Evolutionary conservation across 305 asterid species (phyloP), one percentile per base, ranked within the genome.

Genomic region (Plantago lanceolata): DNA sequence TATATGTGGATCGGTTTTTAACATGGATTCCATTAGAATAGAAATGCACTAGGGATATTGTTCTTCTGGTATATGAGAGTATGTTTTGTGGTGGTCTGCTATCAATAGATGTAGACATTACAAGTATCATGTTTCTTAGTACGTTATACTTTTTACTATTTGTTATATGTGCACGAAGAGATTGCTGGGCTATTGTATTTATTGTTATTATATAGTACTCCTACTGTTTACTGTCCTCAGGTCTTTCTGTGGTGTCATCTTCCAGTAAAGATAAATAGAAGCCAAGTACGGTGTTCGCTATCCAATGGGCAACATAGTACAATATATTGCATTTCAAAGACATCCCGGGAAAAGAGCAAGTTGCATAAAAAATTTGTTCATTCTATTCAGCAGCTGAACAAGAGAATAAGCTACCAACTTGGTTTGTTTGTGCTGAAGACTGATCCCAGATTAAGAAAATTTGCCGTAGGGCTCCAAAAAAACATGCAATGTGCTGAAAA

Each of bases 171-270:
- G 48, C 48, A 17, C 35, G 26, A 29, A 48, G 52, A 49, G 60
- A 31, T 48, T 68, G 52, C 49, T 66, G 52, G 61, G 68, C 24
- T 18, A 48, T 45, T 58, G 45, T 54, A 57, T 21, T 58, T 14
- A 15, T 57, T 58, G 48, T 44, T 63, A 29, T 58, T 77, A 13
- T 8, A 4, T 48, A 63, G 52, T n/a, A n/a, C n/a, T n/a, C n/a
- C 48, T 66, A 47, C 17, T n/a, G 17, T 64, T 14, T 61, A 49
- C 67, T 61, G 55, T 19, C 26, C 79, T 71, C 84, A 88, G 97
- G 92, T 71, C 74, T 73, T 73, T 59, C 73, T 78, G 43, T 76
- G 82, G 81, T 75, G 73, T 66, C 76, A 63, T 66, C 70, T 64
- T 57, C 66, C 78, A 19, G 48, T 21, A 16, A 68, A 73, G 73